phyloP scores from a whole-genome alignment of 352 stramenopile species.

The Phytophthora pluvialis region DNA sequence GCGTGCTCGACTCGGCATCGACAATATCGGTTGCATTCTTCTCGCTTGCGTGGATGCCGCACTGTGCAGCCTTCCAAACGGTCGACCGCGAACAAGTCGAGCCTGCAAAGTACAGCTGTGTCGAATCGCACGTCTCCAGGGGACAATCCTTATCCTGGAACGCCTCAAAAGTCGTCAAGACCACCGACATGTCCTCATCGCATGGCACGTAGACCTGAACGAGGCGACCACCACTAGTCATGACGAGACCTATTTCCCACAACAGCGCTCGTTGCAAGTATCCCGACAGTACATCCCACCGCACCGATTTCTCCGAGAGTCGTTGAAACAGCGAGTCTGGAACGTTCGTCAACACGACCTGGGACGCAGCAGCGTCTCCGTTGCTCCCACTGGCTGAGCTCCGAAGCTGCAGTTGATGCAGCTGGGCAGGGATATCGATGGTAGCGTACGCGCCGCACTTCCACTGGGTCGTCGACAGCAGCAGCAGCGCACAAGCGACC shows the following conservation, averaged over 20 bases:
- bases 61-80: constrained; percentile 38
- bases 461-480: constrained; percentile 14
- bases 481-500: constrained; percentile 12
- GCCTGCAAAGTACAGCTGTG: constrained; percentile 42
- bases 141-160: constrained; percentile 34
- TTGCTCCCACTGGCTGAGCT: not conserved
- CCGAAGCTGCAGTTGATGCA: constrained; percentile 29
- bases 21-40: constrained; percentile 31
- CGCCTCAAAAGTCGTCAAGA: constrained; percentile 51
- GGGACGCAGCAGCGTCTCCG: not conserved
- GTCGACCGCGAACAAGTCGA: constrained; percentile 35
- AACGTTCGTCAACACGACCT: constrained; percentile 31
- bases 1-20: constrained; percentile 22
- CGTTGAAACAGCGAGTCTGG: constrained; percentile 31
- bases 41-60: constrained; percentile 32
- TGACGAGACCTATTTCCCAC: constrained; percentile 58
- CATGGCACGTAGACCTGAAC: constrained; percentile 60
- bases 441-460: constrained; percentile 9
- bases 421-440: constrained; percentile 32
- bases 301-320: constrained; percentile 33
- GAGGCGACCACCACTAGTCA: constrained; percentile 38
- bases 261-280: constrained; percentile 60
- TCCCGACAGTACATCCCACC: constrained; percentile 43
- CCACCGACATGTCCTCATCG: constrained; percentile 49
- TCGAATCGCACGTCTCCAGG: constrained; percentile 38